Evolutionary conservation across 257 asterid genomes (phyloP).

Genomic region (Rubia yunnanensis): DNA sequence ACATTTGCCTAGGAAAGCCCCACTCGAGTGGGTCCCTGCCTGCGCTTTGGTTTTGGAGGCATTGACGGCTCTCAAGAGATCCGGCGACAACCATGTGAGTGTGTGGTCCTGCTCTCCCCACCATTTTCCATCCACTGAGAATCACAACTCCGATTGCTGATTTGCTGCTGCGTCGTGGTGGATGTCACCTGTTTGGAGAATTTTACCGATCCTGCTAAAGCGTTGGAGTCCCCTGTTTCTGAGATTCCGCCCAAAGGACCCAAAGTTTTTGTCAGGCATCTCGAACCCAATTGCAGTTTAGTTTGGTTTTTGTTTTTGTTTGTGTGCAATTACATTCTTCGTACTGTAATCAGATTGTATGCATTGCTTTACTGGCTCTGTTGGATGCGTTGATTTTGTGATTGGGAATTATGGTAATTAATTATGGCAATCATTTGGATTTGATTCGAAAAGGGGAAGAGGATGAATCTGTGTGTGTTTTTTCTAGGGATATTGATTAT

Average conservation of each 20-base stretch:
- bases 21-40: constrained; percentile 39
- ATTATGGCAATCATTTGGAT: too few species aligned
- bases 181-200: constrained; percentile 61
- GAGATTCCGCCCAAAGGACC: constrained; percentile 34
- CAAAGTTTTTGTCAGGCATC: constrained; percentile 40
- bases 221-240: constrained; percentile 43
- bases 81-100: constrained; percentile 45
- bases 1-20: constrained; percentile 84
- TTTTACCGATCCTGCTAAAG: constrained; percentile 48
- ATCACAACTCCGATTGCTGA: constrained; percentile 2
- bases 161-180: constrained; percentile 43
- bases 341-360: too few species aligned
- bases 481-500: too few species aligned
- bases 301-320: neutral
- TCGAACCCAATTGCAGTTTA: constrained; percentile 60
- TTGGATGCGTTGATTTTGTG: neutral
- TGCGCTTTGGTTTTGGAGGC: constrained; percentile 42
- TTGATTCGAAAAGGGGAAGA: too few species aligned
- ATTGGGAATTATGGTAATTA: neutral
- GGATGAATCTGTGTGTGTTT: too few species aligned
- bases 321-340: neutral
- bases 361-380: too few species aligned
- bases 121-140: neutral
- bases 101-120: constrained; percentile 43
- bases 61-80: constrained; percentile 38